Percentiles rank a stretch among this genome's conserved stretches.
These are phyloP conservation scores for Podospora pseudocomata DNA, from an alignment of 495 filamentous ascomycete genomes.

Conservation along the genomic window DNA sequence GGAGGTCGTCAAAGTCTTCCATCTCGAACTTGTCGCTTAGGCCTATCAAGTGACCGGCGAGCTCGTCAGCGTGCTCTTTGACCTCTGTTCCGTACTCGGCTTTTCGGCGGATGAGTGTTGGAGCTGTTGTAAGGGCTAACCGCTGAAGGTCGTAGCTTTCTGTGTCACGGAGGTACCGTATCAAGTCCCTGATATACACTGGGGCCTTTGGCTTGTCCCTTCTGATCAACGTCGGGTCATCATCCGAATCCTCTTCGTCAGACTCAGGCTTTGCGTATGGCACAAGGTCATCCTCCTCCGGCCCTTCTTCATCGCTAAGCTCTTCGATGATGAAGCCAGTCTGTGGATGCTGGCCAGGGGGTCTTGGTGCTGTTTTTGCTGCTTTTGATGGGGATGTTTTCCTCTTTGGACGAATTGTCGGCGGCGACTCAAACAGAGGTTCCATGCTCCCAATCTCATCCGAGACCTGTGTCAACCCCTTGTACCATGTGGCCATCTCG, in stretches of 20 bases:
- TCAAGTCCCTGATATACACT: slow-evolving; percentile 87
- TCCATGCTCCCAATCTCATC: slow-evolving; percentile 63
- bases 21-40: slow-evolving; percentile 77
- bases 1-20: slow-evolving; percentile 69
- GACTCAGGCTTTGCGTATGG: slow-evolving; percentile 89
- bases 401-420: slow-evolving; percentile 7
- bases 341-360: slow-evolving; percentile 25
- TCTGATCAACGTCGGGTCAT: slow-evolving; percentile 81
- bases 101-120: slow-evolving; percentile 82
- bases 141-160: slow-evolving; percentile 82
- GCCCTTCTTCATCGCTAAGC: slow-evolving; percentile 51
- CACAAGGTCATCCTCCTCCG: slow-evolving; percentile 69
- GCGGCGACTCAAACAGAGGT: slow-evolving; percentile 34
- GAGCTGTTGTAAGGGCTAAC: slow-evolving; percentile 71
- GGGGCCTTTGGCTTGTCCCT: slow-evolving; percentile 80
- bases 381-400: neutral
- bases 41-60: slow-evolving; percentile 70
- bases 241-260: slow-evolving; percentile 86
- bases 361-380: slow-evolving; percentile 10
- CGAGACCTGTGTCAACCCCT: slow-evolving; percentile 56
- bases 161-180: slow-evolving; percentile 70
- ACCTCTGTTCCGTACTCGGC: slow-evolving; percentile 83
- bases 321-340: slow-evolving; percentile 63
- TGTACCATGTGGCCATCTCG: slow-evolving; percentile 74
- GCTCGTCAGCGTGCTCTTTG: slow-evolving; percentile 73